Evolutionary conservation across 2,329 filamentous ascomycete genomes (phyloP), one percentile per base, ranked within the genome.

Genomic region (Talaromyces verruculosus): DNA sequence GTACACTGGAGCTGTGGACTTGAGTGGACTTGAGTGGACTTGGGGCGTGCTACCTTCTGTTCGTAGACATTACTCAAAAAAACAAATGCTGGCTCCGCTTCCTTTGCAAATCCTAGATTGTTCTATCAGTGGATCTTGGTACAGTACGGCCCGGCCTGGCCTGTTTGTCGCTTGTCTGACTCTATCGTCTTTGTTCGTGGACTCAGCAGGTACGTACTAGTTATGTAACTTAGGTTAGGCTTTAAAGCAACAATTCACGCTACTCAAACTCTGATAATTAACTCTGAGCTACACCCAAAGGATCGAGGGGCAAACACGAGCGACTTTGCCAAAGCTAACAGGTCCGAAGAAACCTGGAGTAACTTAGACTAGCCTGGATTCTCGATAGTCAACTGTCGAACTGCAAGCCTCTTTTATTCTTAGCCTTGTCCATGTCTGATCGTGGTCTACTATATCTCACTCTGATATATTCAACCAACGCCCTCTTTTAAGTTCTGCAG

Each of bases 1-100:
- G 22, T 51, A 13, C 22, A n/a, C 22, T 49, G 45, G 22, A 25
- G 13, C n/a, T 47, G 43, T 45, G 43, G 43, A 22, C 22, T 51
- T 33, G 19, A 22, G 45, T 19, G 51, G 30, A 8, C 30, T 35
- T 35, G 19, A 5, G 45, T 49, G 45, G 53, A 57, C n/a, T 57
- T 15, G 43, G 60, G 13, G 60, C 35, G 22, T 62, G 60, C 45
- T 63, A 63, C 61, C 61, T 57, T 63, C 49, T 63, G 8, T 63
- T 63, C 61, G 22, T 33, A 57, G 61, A 30, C 61, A 57, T 63
- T 57, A 63, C 61, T 63, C 45, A 63, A 43, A 39, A 43, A 28
- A 28, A 19, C 13, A n/a, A 59, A 15, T 11, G 15, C 6, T n/a
- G 57, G 22, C 11, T 30, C 57, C 35, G 22, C 35, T 60, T 39